phyloP scores from a whole-genome alignment of 345 rosid genomes.

The Eutrema japonicum region DNA sequence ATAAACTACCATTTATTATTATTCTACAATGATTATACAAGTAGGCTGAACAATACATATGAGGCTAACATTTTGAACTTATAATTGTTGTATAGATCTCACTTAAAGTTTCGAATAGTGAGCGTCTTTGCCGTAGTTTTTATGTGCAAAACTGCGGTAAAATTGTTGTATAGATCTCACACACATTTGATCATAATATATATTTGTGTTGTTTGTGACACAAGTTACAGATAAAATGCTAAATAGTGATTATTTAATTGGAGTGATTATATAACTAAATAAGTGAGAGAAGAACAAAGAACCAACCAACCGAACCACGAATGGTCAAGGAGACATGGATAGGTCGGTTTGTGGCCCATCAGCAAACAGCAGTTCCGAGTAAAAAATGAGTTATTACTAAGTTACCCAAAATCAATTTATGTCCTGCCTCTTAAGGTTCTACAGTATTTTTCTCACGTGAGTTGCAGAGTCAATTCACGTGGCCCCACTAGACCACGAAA shows the following conservation, averaged over 20 bases:
- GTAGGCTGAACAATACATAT: not conserved
- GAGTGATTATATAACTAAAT: no score
- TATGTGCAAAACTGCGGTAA: not conserved
- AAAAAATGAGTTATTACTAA: not conserved
- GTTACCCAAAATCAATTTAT: constrained; percentile 17
- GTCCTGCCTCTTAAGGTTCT: constrained; percentile 28
- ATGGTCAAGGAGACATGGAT: constrained; percentile 10
- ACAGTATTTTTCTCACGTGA: constrained; percentile 43
- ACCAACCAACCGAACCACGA: not conserved
- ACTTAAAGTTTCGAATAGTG: no score
- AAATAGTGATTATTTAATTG: no score
- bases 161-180: no score
- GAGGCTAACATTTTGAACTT: not conserved
- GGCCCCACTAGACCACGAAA: constrained; percentile 37
- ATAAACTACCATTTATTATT: not conserved
- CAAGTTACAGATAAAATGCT: no score
- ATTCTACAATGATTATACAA: not conserved
- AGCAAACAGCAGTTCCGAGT: not conserved
- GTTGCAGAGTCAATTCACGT: constrained; percentile 40
- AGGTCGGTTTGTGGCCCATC: constrained; percentile 23
- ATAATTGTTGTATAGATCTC: not conserved
- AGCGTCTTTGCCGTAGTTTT: not conserved
- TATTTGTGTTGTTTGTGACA: no score
- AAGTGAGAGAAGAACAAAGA: no score
- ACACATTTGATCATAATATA: no score